Evolutionary conservation across 495 filamentous ascomycete species (phyloP).

Genomic region (Lentithecium fluviatile): DNA sequence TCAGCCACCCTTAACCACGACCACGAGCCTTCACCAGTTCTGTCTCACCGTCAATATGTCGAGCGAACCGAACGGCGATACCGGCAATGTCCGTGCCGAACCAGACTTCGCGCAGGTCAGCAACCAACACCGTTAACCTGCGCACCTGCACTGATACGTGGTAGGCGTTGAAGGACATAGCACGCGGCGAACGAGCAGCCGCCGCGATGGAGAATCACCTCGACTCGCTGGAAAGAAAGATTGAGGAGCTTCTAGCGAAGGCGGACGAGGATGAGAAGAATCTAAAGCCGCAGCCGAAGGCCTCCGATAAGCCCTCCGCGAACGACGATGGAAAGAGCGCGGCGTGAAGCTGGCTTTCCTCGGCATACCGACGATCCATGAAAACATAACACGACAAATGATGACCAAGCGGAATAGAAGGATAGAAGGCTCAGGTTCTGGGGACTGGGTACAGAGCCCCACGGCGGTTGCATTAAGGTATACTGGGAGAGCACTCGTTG

Average conservation of each 20-base stretch:
- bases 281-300: constrained; percentile 1
- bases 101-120: constrained; percentile 39
- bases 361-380: not conserved
- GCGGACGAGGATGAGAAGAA: constrained; percentile 43
- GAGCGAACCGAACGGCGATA: constrained; percentile 23
- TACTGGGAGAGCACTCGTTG: not conserved
- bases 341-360: not conserved
- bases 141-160: not conserved
- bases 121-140: not conserved
- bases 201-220: constrained; percentile 57
- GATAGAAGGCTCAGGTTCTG: no score
- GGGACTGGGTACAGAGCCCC: not conserved
- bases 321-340: constrained; percentile 3
- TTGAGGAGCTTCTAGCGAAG: constrained; percentile 56
- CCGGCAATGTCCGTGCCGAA: constrained; percentile 13
- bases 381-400: not conserved
- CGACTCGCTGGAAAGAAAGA: constrained; percentile 53
- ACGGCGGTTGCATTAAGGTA: not conserved
- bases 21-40: not conserved
- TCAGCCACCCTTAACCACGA: not conserved
- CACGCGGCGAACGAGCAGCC: constrained; percentile 57
- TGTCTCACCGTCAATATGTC: constrained; percentile 22
- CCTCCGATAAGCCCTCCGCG: not conserved
- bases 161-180: constrained; percentile 46
- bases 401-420: not conserved